Conservation (phyloP, 1,139 yeast genomes). For the Blastobotrys indianensis region DNA sequence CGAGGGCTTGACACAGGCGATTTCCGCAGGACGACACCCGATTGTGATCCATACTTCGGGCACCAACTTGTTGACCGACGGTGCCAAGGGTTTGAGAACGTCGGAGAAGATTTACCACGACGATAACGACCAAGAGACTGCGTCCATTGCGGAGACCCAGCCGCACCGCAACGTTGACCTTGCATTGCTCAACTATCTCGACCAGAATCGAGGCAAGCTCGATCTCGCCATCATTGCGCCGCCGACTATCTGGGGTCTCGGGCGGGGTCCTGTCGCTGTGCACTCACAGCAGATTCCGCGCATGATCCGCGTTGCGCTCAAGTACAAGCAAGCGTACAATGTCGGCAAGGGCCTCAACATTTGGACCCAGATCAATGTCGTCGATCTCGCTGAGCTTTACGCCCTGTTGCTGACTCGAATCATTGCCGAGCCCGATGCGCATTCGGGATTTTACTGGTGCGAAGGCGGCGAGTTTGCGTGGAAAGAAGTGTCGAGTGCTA, state of each 20-base stretch:
- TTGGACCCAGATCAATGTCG: conserved; percentile 40
- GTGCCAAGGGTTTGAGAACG: conserved; percentile 26
- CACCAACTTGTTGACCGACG: conserved; percentile 34
- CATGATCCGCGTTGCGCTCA: conserved; percentile 27
- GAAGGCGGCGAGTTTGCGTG: conserved; percentile 35
- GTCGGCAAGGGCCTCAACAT: conserved; percentile 35
- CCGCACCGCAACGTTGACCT: conserved; percentile 40
- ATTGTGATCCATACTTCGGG: conserved; percentile 41
- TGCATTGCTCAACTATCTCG: conserved; percentile 17
- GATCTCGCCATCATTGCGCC: conserved; percentile 21
- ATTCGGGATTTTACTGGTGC: conserved; percentile 38
- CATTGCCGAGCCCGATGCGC: conserved; percentile 31
- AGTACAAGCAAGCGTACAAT: conserved; percentile 31
- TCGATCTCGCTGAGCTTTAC: conserved; percentile 38
- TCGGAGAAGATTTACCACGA: conserved; percentile 34
- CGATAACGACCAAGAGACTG: conserved; percentile 31
- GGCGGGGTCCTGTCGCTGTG: conserved; percentile 35
- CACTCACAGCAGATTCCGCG: conserved; percentile 37
- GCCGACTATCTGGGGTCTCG: conserved; percentile 33
- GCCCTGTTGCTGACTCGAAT: conserved; percentile 28
- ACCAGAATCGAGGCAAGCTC: conserved; percentile 13
- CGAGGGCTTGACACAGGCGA: conserved; percentile 16
- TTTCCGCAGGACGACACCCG: conserved; percentile 26
- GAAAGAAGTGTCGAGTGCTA: conserved; percentile 31
- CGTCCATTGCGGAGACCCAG: conserved; percentile 31